These are phyloP conservation scores for Xanthoparmelia taractica DNA, from an alignment of 495 filamentous ascomycete species.

Conservation along the genomic window DNA sequence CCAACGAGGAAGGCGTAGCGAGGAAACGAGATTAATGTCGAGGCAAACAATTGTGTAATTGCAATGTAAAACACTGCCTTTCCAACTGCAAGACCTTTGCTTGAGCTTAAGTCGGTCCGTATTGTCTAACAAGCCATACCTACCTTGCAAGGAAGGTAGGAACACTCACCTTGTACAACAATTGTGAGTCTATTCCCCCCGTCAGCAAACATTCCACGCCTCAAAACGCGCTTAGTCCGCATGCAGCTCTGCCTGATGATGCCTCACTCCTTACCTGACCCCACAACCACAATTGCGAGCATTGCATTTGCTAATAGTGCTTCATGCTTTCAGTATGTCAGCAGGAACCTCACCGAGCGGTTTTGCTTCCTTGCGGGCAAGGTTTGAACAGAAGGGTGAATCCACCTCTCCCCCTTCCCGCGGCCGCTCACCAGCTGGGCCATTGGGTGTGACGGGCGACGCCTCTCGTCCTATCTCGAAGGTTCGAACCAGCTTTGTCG, in stretches of 20 bases:
- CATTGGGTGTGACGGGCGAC: conserved; percentile 21
- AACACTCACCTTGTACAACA: neutral
- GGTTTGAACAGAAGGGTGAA: conserved; percentile 63
- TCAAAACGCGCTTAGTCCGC: conserved; percentile 12
- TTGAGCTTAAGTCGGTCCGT: neutral
- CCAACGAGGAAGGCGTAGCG: conserved; percentile 14
- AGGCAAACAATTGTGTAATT: neutral
- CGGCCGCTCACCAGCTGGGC: conserved; percentile 59
- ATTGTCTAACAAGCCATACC: neutral
- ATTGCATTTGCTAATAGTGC: conserved; percentile 14
- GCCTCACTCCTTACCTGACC: conserved; percentile 9
- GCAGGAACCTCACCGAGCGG: conserved; percentile 42
- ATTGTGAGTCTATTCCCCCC: conserved; percentile 11
- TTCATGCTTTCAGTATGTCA: conserved; percentile 39
- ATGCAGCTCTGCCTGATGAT: conserved; percentile 18
- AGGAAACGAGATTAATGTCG: conserved; percentile 1
- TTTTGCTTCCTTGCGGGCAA: conserved; percentile 70
- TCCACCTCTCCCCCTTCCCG: conserved; percentile 57
- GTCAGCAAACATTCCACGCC: conserved; percentile 13
- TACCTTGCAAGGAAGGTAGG: neutral
- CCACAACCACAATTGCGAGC: neutral
- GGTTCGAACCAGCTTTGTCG: conserved; percentile 76
- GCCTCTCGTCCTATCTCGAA: conserved; percentile 59
- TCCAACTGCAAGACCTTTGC: neutral
- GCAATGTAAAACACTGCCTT: conserved; percentile 15